Conservation (phyloP, 2,329 filamentous ascomycete species). For the Fusarium zealandicum region DNA sequence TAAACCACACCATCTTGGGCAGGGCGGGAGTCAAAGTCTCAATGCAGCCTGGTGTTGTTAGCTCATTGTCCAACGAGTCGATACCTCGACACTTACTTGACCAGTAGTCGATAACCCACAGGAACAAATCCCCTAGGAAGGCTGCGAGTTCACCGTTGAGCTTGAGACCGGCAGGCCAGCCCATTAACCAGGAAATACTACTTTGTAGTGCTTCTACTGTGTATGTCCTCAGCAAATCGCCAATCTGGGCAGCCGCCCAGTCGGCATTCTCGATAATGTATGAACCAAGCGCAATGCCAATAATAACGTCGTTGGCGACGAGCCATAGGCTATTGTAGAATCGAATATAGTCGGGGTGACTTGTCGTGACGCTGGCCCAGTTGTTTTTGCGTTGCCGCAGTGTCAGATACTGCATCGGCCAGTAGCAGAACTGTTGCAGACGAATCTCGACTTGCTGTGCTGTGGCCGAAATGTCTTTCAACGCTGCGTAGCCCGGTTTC, state of each 20-base stretch:
- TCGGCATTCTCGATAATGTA: constrained; percentile 96
- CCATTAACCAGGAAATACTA: constrained; percentile 95
- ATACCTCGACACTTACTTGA: constrained; percentile 64
- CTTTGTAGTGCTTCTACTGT: constrained; percentile 86
- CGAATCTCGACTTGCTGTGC: constrained; percentile 98
- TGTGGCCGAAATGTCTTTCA: constrained; percentile 96
- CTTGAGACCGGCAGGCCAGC: constrained; percentile 92
- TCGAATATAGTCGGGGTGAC: constrained; percentile 95
- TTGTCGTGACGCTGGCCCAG: constrained; percentile 95
- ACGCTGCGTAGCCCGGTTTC: constrained; percentile 77
- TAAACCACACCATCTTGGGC: constrained; percentile 88
- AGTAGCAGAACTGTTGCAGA: constrained; percentile 97
- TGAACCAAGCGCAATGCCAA: constrained; percentile 93
- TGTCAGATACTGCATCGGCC: constrained; percentile 95
- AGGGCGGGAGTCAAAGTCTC: constrained; percentile 78
- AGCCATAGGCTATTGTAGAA: constrained; percentile 99
- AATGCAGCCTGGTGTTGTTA: constrained; percentile 69
- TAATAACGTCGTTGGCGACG: constrained; percentile 97
- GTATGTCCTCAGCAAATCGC: constrained; percentile 77
- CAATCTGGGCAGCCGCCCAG: constrained; percentile 83
- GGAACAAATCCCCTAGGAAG: constrained; percentile 94
- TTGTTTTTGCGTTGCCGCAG: constrained; percentile 87
- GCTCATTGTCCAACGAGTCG: neutral
- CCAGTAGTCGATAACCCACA: constrained; percentile 99
- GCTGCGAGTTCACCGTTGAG: constrained; percentile 90